phyloP scores from a whole-genome alignment of 2,329 filamentous ascomycete genomes.

The Magnaporthiopsis poae region DNA sequence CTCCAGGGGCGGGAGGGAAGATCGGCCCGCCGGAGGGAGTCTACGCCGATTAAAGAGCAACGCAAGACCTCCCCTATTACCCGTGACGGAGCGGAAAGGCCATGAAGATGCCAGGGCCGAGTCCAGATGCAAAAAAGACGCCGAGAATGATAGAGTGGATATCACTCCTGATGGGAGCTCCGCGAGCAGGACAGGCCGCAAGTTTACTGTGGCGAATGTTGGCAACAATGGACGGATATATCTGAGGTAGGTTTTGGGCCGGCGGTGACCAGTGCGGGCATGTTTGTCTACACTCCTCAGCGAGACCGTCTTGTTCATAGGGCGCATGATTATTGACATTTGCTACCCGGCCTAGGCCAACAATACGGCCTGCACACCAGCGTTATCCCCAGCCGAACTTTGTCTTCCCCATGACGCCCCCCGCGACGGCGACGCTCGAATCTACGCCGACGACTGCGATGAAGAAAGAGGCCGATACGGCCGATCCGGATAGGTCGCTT shows the following conservation, averaged over 20 bases:
- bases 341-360: constrained; percentile 36
- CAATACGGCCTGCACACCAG: constrained; percentile 50
- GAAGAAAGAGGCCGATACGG: neutral
- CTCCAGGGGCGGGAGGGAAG: constrained; percentile 9
- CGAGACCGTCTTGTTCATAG: too few species aligned
- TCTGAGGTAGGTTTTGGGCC: constrained; percentile 50
- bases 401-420: constrained; percentile 51
- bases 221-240: constrained; percentile 77
- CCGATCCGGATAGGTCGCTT: neutral
- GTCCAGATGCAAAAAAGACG: constrained; percentile 37
- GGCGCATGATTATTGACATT: neutral
- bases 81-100: constrained; percentile 36
- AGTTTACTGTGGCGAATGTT: constrained; percentile 73
- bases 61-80: constrained; percentile 29
- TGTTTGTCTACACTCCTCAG: too few species aligned
- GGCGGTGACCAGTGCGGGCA: constrained; percentile 7
- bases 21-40: constrained; percentile 10
- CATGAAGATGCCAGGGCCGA: constrained; percentile 29
- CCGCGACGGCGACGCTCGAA: constrained; percentile 48
- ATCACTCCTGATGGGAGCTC: constrained; percentile 51
- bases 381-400: constrained; percentile 52
- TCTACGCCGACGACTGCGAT: constrained; percentile 22
- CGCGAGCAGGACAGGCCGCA: constrained; percentile 54
- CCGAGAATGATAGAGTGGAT: constrained; percentile 49
- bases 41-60: constrained; percentile 18